Percentiles rank a stretch among this genome's conserved stretches.
These are phyloP conservation scores for Coemansia sp. DNA, from an alignment of 192 early-diverging fungal species.

Conservation along the genomic window DNA sequence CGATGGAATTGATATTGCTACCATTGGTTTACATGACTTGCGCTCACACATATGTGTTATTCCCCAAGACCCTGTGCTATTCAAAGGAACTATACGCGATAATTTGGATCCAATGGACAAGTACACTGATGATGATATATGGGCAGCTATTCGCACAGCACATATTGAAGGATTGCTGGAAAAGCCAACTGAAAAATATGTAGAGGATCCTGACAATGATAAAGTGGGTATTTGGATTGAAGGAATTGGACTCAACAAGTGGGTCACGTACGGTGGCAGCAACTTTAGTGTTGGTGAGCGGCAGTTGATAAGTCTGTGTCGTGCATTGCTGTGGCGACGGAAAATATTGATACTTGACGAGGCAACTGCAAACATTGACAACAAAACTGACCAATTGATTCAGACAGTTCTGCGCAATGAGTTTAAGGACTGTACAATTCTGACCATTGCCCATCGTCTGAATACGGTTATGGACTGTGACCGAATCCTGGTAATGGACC, in stretches of 20 bases:
- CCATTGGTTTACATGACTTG: slow-evolving; percentile 60
- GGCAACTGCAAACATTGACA: slow-evolving; percentile 62
- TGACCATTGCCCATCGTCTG: slow-evolving; percentile 72
- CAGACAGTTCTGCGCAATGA: slow-evolving; percentile 60
- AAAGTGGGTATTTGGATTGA: slow-evolving; percentile 7
- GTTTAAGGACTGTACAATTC: slow-evolving; percentile 39
- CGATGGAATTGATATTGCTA: slow-evolving; percentile 62
- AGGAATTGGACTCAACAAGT: slow-evolving; percentile 19
- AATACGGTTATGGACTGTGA: slow-evolving; percentile 65
- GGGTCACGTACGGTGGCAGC: slow-evolving; percentile 49
- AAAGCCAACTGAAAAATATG: slow-evolving; percentile 13
- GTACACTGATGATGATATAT: slow-evolving; percentile 63
- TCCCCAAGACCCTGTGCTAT: slow-evolving; percentile 39
- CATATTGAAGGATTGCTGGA: slow-evolving; percentile 45
- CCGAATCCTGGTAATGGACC: slow-evolving; percentile 59
- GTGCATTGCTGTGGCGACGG: slow-evolving; percentile 65
- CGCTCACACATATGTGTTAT: slow-evolving; percentile 64
- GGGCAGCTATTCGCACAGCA: slow-evolving; percentile 59
- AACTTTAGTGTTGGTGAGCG: slow-evolving; percentile 76
- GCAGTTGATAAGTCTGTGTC: slow-evolving; percentile 59
- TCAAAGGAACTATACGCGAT: slow-evolving; percentile 32
- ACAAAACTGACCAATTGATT: slow-evolving; percentile 60
- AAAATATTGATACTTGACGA: slow-evolving; percentile 78
- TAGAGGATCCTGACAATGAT: slow-evolving; percentile 4
- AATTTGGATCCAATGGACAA: slow-evolving; percentile 69